Percentiles rank a stretch among this genome's conserved stretches.
These are phyloP conservation scores for Sugiyamaella valdiviana DNA, from an alignment of 805 yeast species.

Conservation along the genomic window DNA sequence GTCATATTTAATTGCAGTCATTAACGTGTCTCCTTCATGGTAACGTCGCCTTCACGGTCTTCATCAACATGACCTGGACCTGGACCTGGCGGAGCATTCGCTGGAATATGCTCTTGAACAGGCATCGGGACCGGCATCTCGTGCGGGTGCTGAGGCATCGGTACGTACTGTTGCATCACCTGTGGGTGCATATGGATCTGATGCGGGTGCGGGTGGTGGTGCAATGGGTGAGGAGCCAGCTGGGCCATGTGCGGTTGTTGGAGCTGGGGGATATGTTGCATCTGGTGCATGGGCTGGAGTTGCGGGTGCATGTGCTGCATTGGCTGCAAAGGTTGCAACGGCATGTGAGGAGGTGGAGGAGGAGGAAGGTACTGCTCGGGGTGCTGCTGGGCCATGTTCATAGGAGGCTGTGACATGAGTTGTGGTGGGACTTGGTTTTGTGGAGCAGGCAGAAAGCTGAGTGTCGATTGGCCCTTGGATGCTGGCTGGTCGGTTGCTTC, in stretches of 20 bases:
- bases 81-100: not conserved
- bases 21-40: not conserved
- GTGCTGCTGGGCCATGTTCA: not conserved
- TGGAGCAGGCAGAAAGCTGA: not conserved
- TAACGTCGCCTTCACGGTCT: not conserved
- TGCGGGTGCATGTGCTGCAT: not conserved
- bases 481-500: not conserved
- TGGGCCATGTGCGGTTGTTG: not conserved
- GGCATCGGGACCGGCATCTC: too few species aligned
- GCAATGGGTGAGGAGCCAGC: not conserved
- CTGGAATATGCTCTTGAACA: not conserved
- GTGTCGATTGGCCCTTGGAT: conserved; percentile 1
- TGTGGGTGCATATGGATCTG: not conserved
- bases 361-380: not conserved
- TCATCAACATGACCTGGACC: not conserved
- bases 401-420: not conserved
- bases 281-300: not conserved
- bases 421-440: not conserved
- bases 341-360: not conserved
- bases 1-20: too few species aligned
- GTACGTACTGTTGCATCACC: not conserved
- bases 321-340: not conserved
- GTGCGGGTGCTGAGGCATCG: not conserved
- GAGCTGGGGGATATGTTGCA: not conserved
- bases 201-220: not conserved